Evolutionary conservation across 495 filamentous ascomycete species (phyloP), one percentile per base, ranked within the genome.

Genomic region (Astrocystis sublimbata): DNA sequence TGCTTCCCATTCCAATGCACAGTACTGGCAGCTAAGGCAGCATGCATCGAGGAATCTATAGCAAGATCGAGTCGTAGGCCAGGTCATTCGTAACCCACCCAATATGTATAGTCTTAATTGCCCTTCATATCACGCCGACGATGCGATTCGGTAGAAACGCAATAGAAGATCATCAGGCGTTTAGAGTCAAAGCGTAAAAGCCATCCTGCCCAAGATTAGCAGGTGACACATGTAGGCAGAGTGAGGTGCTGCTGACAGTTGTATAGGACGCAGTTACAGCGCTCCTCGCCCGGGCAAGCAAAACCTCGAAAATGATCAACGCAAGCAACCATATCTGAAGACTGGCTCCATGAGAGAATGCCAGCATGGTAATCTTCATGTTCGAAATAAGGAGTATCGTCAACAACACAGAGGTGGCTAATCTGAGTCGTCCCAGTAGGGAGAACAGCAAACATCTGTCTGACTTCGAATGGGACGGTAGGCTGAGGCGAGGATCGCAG

Each of bases 141-240:
- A 30, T n/a, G 9, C 2, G 10, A 26, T 35, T 12, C 30, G 1
- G 30, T 52, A 2, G 13, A 19, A 52, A 35, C 1, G 7, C 4
- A 30, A n/a, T 33, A 24, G 33, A 36, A 17, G 13, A n/a, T 6
- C 33, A 23, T 57, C 26, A 57, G 24, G 23, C 26, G 13, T 17
- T 28, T 15, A 28, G n/a, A 45, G 24, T 17, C n/a, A 45, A 45
- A 12, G 28, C 17, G 15, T 45, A 13, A 13, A 45, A 4, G 45
- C 54, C 30, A 47, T 47, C 13, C 56, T 58, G 17, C 6, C 5
- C 2, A 35, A 21, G 31, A 21, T 58, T 47, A 58, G 56, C 15
- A 31, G 28, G 12, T 47, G 2, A 6, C 12, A 6, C 24, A 2
- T 28, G 41, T 17, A n/a, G n/a, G 7, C 0, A 36, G 31, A 26